These are phyloP conservation scores for Diaporthe sp. DNA, from an alignment of 2,329 filamentous ascomycete genomes.

Conservation along the genomic window DNA sequence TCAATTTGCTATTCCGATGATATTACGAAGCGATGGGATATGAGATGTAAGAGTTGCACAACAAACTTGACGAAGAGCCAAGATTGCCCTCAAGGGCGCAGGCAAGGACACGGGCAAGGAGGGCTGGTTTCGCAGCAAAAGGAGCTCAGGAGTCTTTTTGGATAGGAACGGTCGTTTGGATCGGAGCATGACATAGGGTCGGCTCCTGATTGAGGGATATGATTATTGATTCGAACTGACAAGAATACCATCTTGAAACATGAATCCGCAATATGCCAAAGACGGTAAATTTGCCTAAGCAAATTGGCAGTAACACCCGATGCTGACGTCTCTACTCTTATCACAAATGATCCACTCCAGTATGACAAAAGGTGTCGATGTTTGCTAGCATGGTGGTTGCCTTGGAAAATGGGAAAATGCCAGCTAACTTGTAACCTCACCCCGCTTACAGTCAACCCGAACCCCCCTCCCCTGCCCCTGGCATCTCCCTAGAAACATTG, in stretches of 20 bases:
- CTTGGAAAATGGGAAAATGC: slow-evolving; percentile 6
- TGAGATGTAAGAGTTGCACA: background rate
- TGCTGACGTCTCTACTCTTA: background rate
- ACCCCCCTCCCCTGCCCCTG: slow-evolving; percentile 1
- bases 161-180: background rate
- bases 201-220: background rate
- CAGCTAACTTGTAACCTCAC: slow-evolving; percentile 24
- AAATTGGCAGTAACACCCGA: background rate
- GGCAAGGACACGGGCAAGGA: background rate
- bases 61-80: background rate
- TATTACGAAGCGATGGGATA: slow-evolving; percentile 13
- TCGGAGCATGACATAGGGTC: background rate
- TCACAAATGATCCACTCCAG: background rate
- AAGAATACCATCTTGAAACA: background rate
- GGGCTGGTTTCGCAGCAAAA: slow-evolving; percentile 6
- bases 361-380: background rate
- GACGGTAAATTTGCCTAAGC: background rate
- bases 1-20: background rate
- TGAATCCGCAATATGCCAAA: background rate
- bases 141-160: slow-evolving; percentile 25
- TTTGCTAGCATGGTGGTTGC: background rate
- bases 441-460: slow-evolving; percentile 26
- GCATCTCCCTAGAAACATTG: slow-evolving; percentile 22
- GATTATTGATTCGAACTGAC: background rate
- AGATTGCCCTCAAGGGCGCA: slow-evolving; percentile 14